phyloP scores from a whole-genome alignment of 805 yeast species.

The Suhomyces emberorum region DNA sequence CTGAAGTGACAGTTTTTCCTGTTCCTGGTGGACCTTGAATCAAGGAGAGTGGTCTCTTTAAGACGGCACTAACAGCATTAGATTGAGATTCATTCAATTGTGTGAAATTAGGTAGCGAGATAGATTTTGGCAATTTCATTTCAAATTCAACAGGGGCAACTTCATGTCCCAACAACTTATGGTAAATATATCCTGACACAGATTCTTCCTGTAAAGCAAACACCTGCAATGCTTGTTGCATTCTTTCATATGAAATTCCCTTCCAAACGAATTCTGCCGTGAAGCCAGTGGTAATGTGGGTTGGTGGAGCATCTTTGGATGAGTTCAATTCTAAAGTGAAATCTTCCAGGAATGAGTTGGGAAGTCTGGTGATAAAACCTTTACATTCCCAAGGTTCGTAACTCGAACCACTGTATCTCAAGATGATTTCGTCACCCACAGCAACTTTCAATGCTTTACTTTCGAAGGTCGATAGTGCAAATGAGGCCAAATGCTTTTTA shows the following conservation, averaged over 20 bases:
- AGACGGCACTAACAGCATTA: slow-evolving; percentile 67
- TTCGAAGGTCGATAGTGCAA: slow-evolving; percentile 66
- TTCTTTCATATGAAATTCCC: slow-evolving; percentile 75
- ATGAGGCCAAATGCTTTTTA: slow-evolving; percentile 64
- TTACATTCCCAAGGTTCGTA: slow-evolving; percentile 66
- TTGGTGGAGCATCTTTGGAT: slow-evolving; percentile 39
- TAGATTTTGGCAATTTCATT: slow-evolving; percentile 54
- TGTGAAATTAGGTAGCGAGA: slow-evolving; percentile 65
- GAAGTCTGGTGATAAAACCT: slow-evolving; percentile 72
- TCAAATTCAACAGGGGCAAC: slow-evolving; percentile 61
- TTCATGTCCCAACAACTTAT: slow-evolving; percentile 77
- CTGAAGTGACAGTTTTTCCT: slow-evolving; percentile 92
- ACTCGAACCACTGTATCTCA: slow-evolving; percentile 57
- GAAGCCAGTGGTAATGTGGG: slow-evolving; percentile 60
- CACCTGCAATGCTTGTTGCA: slow-evolving; percentile 70
- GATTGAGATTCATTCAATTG: slow-evolving; percentile 75
- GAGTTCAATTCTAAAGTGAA: slow-evolving; percentile 67
- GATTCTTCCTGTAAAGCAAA: slow-evolving; percentile 72
- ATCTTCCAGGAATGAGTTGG: slow-evolving; percentile 61
- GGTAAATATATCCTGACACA: slow-evolving; percentile 71
- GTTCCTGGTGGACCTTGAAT: slow-evolving; percentile 95
- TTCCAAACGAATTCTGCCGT: slow-evolving; percentile 90
- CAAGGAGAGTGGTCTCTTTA: slow-evolving; percentile 69
- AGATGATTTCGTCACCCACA: slow-evolving; percentile 78
- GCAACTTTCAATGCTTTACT: slow-evolving; percentile 63